These are phyloP conservation scores for Cladosporium sp. DNA, from an alignment of 2,329 filamentous ascomycete species.

Conservation along the genomic window DNA sequence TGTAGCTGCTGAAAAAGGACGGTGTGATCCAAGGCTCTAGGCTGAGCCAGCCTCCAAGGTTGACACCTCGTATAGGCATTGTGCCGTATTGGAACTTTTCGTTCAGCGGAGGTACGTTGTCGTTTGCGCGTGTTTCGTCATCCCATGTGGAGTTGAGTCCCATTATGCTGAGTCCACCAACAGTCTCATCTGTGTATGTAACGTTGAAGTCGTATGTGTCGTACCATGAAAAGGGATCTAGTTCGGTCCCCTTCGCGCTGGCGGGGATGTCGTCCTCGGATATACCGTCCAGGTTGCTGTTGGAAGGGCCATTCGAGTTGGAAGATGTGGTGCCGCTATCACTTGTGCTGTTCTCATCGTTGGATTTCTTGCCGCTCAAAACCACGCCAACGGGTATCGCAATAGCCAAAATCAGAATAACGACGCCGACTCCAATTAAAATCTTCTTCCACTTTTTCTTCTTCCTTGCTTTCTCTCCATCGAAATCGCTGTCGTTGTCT, in stretches of 20 bases:
- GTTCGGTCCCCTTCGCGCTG: conserved; percentile 70
- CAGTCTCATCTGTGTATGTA: conserved; percentile 82
- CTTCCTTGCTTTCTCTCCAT: conserved; percentile 42
- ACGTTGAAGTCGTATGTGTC: conserved; percentile 90
- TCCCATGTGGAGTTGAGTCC: conserved; percentile 85
- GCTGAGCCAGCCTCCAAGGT: conserved; percentile 90
- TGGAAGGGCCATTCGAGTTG: conserved; percentile 40
- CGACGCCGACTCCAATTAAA: conserved; percentile 42
- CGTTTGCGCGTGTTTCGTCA: conserved; percentile 76
- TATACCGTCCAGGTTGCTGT: conserved; percentile 49
- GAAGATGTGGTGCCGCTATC: conserved; percentile 26
- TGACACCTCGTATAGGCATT: conserved; percentile 83
- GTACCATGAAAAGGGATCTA: conserved; percentile 91
- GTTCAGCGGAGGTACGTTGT: conserved; percentile 75
- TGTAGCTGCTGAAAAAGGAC: conserved; percentile 76
- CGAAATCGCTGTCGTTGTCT: conserved; percentile 40
- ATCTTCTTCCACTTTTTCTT: conserved; percentile 58
- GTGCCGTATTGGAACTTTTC: conserved; percentile 77
- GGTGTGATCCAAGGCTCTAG: conserved; percentile 95
- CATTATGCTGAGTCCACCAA: conserved; percentile 89
- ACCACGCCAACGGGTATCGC: conserved; percentile 52
- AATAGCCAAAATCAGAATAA: conserved; percentile 48
- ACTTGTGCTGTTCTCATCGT: conserved; percentile 24
- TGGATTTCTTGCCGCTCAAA: conserved; percentile 45
- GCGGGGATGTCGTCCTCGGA: conserved; percentile 49